phyloP scores from a whole-genome alignment of 1,284 basidiomycete species.

The Sanghuangporus weigelae region DNA sequence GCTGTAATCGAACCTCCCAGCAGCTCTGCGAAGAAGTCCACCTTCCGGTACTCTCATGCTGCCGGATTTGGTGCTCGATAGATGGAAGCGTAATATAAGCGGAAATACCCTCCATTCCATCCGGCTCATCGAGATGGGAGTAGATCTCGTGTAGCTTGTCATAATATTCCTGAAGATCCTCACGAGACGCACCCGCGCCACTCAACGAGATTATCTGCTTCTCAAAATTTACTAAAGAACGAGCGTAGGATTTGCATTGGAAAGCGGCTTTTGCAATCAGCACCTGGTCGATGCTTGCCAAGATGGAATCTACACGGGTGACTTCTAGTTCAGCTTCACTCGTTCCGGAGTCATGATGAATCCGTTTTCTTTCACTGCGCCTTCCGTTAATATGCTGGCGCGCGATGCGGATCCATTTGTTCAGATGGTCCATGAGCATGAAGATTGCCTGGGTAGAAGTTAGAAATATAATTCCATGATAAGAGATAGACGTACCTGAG shows the following conservation, averaged over 20 bases:
- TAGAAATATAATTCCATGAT: slow-evolving; percentile 3
- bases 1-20: slow-evolving; percentile 97
- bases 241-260: slow-evolving; percentile 90
- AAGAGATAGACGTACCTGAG: slow-evolving; percentile 61
- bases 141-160: slow-evolving; percentile 96
- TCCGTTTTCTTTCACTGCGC: slow-evolving; percentile 45
- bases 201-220: slow-evolving; percentile 62
- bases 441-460: slow-evolving; percentile 70
- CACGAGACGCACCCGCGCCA: slow-evolving; percentile 36
- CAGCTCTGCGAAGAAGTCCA: slow-evolving; percentile 99
- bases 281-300: slow-evolving; percentile 82
- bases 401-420: slow-evolving; percentile 78
- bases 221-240: slow-evolving; percentile 95
- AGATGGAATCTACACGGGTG: slow-evolving; percentile 67
- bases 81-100: slow-evolving; percentile 86
- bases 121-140: slow-evolving; percentile 93
- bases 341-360: slow-evolving; percentile 32
- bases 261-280: slow-evolving; percentile 93
- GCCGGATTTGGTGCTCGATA: slow-evolving; percentile 94
- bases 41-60: slow-evolving; percentile 94
- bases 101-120: slow-evolving; percentile 99
- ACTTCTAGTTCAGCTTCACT: slow-evolving; percentile 53
- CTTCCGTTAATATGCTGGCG: slow-evolving; percentile 52
- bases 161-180: slow-evolving; percentile 74
- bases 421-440: slow-evolving; percentile 91